Evolutionary conservation across 257 asterid species (phyloP).

Genomic region (Primulina eburnea): DNA sequence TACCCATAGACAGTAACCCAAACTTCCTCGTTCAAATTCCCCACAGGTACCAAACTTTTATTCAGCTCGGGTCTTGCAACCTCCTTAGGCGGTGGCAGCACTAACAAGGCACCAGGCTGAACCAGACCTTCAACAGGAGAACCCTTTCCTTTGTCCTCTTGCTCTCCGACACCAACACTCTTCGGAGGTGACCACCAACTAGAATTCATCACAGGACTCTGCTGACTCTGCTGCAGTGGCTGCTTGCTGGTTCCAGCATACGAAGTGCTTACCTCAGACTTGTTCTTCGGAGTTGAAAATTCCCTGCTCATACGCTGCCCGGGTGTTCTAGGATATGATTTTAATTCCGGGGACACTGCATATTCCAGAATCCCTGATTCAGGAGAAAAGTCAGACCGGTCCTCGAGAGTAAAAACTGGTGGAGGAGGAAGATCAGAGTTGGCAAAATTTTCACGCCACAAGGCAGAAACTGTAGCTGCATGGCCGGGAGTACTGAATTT

Average conservation of each 20-base stretch:
- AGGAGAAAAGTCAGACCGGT: slow-evolving; percentile 69
- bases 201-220: slow-evolving; percentile 50
- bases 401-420: slow-evolving; percentile 86
- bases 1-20: slow-evolving; percentile 99
- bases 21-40: slow-evolving; percentile 78
- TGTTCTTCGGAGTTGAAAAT: slow-evolving; percentile 65
- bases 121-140: slow-evolving; percentile 95
- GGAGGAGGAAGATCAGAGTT: slow-evolving; percentile 97
- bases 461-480: slow-evolving; percentile 93
- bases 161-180: slow-evolving; percentile 64
- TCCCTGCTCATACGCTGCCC: slow-evolving; percentile 46
- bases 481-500: slow-evolving; percentile 79
- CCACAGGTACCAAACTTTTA: slow-evolving; percentile 60
- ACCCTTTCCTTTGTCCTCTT: slow-evolving; percentile 85
- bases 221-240: slow-evolving; percentile 53
- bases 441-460: slow-evolving; percentile 91
- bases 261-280: slow-evolving; percentile 70
- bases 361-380: slow-evolving; percentile 72
- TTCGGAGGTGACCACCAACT: slow-evolving; percentile 90
- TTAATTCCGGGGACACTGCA: slow-evolving; percentile 66
- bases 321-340: slow-evolving; percentile 73
- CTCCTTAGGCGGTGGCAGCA: slow-evolving; percentile 90
- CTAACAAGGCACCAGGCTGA: slow-evolving; percentile 81
- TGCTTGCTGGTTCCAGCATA: slow-evolving; percentile 54
- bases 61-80: slow-evolving; percentile 91